Evolutionary conservation across 2,329 filamentous ascomycete species (phyloP).

Genomic region (Colletotrichum liaoningense): DNA sequence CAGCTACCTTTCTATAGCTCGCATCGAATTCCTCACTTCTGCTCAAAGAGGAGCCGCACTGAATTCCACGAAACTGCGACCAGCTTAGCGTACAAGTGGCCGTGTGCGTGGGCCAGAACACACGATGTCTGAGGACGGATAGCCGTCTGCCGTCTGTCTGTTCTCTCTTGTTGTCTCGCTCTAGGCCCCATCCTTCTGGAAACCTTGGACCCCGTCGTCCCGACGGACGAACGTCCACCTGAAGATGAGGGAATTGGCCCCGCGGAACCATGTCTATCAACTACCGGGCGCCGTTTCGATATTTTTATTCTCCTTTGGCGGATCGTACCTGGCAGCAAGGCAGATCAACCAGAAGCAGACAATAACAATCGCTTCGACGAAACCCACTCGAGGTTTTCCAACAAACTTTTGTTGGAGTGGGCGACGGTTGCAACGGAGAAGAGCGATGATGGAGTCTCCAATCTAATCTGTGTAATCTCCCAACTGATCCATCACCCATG

Average conservation of each 20-base stretch:
- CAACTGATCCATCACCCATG: neutral
- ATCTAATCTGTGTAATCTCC: constrained; percentile 26
- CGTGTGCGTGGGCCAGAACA: neutral
- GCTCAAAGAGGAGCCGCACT: neutral
- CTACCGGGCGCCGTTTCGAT: constrained; percentile 7
- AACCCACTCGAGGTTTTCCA: too few species aligned
- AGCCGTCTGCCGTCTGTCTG: neutral
- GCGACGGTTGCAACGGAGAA: neutral
- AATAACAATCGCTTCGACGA: neutral
- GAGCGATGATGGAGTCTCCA: neutral
- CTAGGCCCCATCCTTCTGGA: neutral
- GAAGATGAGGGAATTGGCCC: constrained; percentile 6
- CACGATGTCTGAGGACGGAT: constrained; percentile 3
- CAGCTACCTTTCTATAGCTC: neutral
- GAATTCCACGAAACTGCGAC: neutral
- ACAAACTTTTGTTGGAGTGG: neutral
- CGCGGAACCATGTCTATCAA: neutral
- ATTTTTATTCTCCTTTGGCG: neutral
- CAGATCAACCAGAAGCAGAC: neutral
- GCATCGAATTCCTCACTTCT: neutral
- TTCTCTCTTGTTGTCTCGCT: neutral
- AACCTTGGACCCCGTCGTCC: neutral
- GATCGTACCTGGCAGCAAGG: neutral
- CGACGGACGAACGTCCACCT: constrained; percentile 3
- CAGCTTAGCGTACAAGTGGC: neutral